These are phyloP conservation scores for Trametes versicolor DNA, from an alignment of 1,284 basidiomycete species.

Conservation along the genomic window DNA sequence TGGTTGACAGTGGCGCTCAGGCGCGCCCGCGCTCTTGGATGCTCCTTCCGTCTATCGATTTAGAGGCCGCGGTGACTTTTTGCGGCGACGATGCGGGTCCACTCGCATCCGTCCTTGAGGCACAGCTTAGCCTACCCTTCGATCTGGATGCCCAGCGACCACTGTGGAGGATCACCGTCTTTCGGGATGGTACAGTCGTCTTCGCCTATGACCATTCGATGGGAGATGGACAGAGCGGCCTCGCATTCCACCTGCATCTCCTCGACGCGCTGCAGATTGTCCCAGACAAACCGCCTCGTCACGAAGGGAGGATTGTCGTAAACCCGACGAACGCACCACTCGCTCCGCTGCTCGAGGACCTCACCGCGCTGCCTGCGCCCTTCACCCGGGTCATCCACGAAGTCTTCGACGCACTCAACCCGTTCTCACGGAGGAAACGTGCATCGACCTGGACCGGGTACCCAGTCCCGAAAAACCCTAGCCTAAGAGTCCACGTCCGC, in stretches of 20 bases:
- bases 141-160: slow-evolving; percentile 41
- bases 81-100: slow-evolving; percentile 29
- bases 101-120: slow-evolving; percentile 41
- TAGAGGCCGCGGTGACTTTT: slow-evolving; percentile 47
- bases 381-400: slow-evolving; percentile 39
- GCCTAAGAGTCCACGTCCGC: slow-evolving; percentile 30
- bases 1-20: background rate
- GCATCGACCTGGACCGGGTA: slow-evolving; percentile 49
- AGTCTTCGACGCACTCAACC: slow-evolving; percentile 42
- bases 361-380: slow-evolving; percentile 44
- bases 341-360: slow-evolving; percentile 44
- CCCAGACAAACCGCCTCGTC: background rate
- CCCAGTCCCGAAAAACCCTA: slow-evolving; percentile 30
- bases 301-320: slow-evolving; percentile 1
- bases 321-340: slow-evolving; percentile 27
- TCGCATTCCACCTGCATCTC: slow-evolving; percentile 51
- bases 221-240: slow-evolving; percentile 51
- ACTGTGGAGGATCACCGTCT: slow-evolving; percentile 50
- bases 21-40: slow-evolving; percentile 36
- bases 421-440: slow-evolving; percentile 41
- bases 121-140: slow-evolving; percentile 43
- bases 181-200: slow-evolving; percentile 45
- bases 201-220: slow-evolving; percentile 52
- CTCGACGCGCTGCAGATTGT: slow-evolving; percentile 42
- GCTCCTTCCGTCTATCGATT: slow-evolving; percentile 43